phyloP scores from a whole-genome alignment of 2,329 filamentous ascomycete genomes.

The Calonectria pteridis region DNA sequence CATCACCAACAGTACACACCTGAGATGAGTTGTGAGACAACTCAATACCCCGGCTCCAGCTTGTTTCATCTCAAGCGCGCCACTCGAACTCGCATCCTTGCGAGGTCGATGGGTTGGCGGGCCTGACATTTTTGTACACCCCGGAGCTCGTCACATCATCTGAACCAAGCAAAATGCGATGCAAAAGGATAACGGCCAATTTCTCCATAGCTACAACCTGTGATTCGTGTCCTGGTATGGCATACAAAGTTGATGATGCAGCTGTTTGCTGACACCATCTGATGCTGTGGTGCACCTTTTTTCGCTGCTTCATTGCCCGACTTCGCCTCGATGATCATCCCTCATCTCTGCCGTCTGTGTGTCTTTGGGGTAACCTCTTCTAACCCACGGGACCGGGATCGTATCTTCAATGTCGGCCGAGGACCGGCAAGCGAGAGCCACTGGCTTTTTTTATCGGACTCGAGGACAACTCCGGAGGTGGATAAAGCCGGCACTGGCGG shows the following conservation, averaged over 20 bases:
- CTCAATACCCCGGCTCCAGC: conserved; percentile 32
- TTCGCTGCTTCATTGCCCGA: not conserved
- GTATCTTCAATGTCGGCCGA: conserved; percentile 11
- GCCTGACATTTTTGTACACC: conserved; percentile 32
- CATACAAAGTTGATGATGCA: conserved; percentile 33
- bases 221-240: conserved; percentile 16
- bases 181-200: conserved; percentile 7
- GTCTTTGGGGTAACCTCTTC: not conserved
- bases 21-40: conserved; percentile 9
- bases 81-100: conserved; percentile 31
- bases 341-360: not conserved
- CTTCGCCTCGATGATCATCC: not conserved
- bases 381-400: not conserved
- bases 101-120: conserved; percentile 8
- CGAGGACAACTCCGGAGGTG: conserved; percentile 8
- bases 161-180: conserved; percentile 34
- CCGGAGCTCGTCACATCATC: conserved; percentile 34
- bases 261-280: conserved; percentile 9
- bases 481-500: conserved; percentile 29
- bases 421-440: conserved; percentile 2
- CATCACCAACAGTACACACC: conserved; percentile 1
- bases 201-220: conserved; percentile 11
- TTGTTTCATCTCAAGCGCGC: conserved; percentile 37
- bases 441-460: conserved; percentile 7
- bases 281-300: not conserved